Conservation (phyloP, 179 eudicot genomes). For the Nepenthes alata region DNA sequence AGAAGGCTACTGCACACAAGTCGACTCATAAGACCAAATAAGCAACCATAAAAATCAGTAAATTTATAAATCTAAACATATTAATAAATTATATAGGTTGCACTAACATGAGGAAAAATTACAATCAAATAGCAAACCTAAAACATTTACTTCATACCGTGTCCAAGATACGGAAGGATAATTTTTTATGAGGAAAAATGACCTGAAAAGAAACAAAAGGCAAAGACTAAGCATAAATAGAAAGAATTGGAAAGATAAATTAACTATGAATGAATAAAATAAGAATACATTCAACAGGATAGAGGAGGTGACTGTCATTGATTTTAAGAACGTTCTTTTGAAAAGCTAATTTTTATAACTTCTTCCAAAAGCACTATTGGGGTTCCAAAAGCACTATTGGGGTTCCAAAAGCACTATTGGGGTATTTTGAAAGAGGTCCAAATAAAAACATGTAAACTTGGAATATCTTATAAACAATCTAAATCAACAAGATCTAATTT, state of each 20-base stretch:
- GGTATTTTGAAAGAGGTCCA: no score
- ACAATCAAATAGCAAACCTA: neutral
- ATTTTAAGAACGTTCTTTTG: neutral
- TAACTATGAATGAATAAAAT: conserved; percentile 5
- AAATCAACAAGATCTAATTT: no score
- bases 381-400: no score
- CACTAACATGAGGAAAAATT: no score
- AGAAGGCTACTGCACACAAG: neutral
- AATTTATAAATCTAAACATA: neutral
- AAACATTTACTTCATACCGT: conserved; percentile 35
- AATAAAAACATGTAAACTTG: no score
- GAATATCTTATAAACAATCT: no score
- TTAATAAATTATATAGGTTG: no score
- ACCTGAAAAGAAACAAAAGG: conserved; percentile 37
- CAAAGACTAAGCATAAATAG: neutral
- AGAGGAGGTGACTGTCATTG: neutral
- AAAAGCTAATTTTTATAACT: no score
- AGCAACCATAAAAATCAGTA: neutral
- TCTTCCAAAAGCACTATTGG: no score
- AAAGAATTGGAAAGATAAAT: conserved; percentile 1
- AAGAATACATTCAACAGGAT: neutral
- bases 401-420: no score
- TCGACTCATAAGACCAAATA: neutral
- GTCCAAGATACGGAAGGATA: conserved; percentile 87
- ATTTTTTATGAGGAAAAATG: conserved; percentile 83